Base-by-base conservation (phyloP, 306 rosid species). In the Canavalia gladiata region DNA sequence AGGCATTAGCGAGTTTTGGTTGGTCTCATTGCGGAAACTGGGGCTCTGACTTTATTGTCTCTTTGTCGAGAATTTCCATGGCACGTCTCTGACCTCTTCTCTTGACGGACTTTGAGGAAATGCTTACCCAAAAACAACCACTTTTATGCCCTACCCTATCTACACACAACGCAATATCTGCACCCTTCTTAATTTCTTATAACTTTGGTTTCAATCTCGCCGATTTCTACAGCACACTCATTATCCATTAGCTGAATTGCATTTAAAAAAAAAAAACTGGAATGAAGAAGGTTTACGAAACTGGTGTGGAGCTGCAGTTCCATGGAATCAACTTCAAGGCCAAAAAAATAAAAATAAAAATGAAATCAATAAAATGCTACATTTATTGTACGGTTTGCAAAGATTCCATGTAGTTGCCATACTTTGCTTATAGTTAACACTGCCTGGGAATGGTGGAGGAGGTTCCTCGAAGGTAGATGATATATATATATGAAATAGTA, bases 11-110 rank as follows among this genome's bases (percentile, higher is more conserved):
- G 81, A 56, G 79, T 69, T 12, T 42, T 42, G 34, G 71, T 8
- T 68, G 39, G 83, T 86, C 86, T 86, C 64, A 64, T 74, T 76
- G 71, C 33, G 51, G 86, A 80, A 87, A 80, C 86, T 85, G 82
- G 59, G 80, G 55, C 67, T 86, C 92, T 90, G 93, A 87, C 83
- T 82, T 11, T 31, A 2, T 68, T 91, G 97, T 93, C 97, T 78
- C 58, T 81, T 91, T 90, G 98, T 91, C 97, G 80, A 87, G 85
- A 84, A 89, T 90, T 91, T 90, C 35, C 75, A 67, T 54, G 87
- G 88, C 92, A 92, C 70, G 66, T 34, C 87, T 84, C 73, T 68
- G 90, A 79, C 71, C 57, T 35, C 68, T 69, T 82, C 29, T 46
- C 47, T 76, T 55, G 65, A 33, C 73, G 45, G 2, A 60, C 79